These are phyloP conservation scores for Jamesozyma hellenica DNA, from an alignment of 805 yeast genomes.

Conservation along the genomic window DNA sequence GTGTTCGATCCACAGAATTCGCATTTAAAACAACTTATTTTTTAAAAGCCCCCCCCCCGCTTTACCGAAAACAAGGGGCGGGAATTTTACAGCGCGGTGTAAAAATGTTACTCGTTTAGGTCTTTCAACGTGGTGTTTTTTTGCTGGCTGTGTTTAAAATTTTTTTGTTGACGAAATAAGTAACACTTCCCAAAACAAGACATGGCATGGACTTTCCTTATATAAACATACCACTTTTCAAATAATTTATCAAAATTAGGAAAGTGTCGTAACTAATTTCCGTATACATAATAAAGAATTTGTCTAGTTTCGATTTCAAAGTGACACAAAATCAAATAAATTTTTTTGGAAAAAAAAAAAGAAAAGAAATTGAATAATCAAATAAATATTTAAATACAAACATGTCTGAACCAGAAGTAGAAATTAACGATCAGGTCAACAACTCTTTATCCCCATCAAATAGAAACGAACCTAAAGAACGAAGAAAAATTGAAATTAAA, in stretches of 20 bases:
- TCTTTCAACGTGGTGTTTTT: background rate
- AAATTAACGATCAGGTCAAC: background rate
- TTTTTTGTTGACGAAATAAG: conserved; percentile 3
- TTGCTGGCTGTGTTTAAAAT: no score
- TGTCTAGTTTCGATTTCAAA: no score
- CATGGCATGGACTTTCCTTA: background rate
- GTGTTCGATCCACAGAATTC: conserved; percentile 79
- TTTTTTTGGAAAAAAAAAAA: no score
- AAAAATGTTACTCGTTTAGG: background rate
- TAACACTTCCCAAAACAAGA: conserved; percentile 6
- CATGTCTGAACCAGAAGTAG: conserved; percentile 4
- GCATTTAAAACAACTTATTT: conserved; percentile 29
- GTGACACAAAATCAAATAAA: no score
- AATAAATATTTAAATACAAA: background rate
- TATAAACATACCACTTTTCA: conserved; percentile 1
- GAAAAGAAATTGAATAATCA: no score
- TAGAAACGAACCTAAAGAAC: conserved; percentile 54
- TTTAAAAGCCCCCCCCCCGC: background rate
- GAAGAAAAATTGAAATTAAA: conserved; percentile 91
- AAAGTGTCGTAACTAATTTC: background rate
- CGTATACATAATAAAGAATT: background rate
- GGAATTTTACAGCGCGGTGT: no score
- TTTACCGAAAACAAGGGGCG: no score
- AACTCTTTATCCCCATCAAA: conserved; percentile 2
- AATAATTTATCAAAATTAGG: background rate